phyloP scores from a whole-genome alignment of 169 alveolate species.

The Cryptosporidium parvum region DNA sequence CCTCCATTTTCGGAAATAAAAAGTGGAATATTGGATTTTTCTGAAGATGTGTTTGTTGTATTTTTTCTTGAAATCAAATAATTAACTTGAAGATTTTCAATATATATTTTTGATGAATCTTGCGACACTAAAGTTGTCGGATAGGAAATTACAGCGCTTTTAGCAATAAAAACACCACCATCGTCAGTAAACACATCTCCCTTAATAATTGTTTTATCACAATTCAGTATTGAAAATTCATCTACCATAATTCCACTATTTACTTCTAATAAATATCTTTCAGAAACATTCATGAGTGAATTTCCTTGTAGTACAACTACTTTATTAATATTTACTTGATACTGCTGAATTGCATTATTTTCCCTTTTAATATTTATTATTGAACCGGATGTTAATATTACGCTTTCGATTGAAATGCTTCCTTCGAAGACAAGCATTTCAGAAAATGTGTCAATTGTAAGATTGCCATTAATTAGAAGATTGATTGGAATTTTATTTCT shows the following conservation, averaged over 20 bases:
- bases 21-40: not conserved
- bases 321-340: slow-evolving; percentile 15
- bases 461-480: slow-evolving; percentile 39
- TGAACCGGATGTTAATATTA: slow-evolving; percentile 31
- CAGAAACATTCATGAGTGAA: slow-evolving; percentile 29
- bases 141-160: not conserved
- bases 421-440: slow-evolving; percentile 13
- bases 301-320: slow-evolving; percentile 61
- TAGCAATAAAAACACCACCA: slow-evolving; percentile 47
- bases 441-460: slow-evolving; percentile 42
- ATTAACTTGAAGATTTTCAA: slow-evolving; percentile 1
- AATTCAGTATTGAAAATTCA: slow-evolving; percentile 44
- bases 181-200: slow-evolving; percentile 70
- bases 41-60: not conserved
- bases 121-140: slow-evolving; percentile 30
- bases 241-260: slow-evolving; percentile 52
- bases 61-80: not conserved
- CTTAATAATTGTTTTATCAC: not conserved
- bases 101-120: slow-evolving; percentile 46
- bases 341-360: not conserved
- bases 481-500: not conserved
- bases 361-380: not conserved
- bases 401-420: not conserved
- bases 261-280: slow-evolving; percentile 26
- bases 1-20: slow-evolving; percentile 63